Evolutionary conservation across 495 filamentous ascomycete species (phyloP).

Genomic region (Niebla homalea): DNA sequence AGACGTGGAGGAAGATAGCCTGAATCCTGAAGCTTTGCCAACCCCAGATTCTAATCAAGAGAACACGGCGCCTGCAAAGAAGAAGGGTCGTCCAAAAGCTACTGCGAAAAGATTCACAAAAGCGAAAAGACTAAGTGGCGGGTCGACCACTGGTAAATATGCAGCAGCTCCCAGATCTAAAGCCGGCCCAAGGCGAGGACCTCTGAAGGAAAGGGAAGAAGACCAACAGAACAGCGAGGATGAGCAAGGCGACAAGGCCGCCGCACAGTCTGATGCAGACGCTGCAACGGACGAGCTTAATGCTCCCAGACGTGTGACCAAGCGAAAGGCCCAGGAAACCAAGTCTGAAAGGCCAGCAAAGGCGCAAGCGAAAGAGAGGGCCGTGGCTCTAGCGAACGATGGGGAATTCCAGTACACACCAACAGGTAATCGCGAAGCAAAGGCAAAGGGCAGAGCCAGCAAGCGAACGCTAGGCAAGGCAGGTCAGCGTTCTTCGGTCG

Average conservation of each 20-base stretch:
- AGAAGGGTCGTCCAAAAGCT: constrained; percentile 27
- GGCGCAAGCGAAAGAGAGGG: neutral
- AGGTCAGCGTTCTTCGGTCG: constrained; percentile 17
- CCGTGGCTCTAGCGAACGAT: constrained; percentile 19
- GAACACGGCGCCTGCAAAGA: constrained; percentile 23
- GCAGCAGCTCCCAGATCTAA: constrained; percentile 24
- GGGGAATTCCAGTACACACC: constrained; percentile 40
- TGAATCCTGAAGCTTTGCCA: constrained; percentile 23
- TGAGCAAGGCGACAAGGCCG: constrained; percentile 38
- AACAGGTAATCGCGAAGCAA: constrained; percentile 21
- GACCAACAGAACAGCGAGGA: constrained; percentile 34
- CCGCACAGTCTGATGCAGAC: constrained; percentile 12
- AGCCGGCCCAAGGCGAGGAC: constrained; percentile 23
- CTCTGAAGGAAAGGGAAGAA: constrained; percentile 37
- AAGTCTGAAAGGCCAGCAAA: constrained; percentile 17
- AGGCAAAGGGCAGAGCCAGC: constrained; percentile 12
- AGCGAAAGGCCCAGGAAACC: constrained; percentile 22
- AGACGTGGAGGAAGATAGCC: constrained; percentile 49
- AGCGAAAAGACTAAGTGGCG: constrained; percentile 30
- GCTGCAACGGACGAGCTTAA: constrained; percentile 17
- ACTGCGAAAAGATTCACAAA: constrained; percentile 23
- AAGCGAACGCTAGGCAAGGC: constrained; percentile 16
- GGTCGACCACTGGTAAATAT: constrained; percentile 23
- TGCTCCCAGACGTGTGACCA: constrained; percentile 21
- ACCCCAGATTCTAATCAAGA: constrained; percentile 27